Evolutionary conservation across 176 grass and related monocot genomes (phyloP).

Genomic region (Eragrostis nindensis): DNA sequence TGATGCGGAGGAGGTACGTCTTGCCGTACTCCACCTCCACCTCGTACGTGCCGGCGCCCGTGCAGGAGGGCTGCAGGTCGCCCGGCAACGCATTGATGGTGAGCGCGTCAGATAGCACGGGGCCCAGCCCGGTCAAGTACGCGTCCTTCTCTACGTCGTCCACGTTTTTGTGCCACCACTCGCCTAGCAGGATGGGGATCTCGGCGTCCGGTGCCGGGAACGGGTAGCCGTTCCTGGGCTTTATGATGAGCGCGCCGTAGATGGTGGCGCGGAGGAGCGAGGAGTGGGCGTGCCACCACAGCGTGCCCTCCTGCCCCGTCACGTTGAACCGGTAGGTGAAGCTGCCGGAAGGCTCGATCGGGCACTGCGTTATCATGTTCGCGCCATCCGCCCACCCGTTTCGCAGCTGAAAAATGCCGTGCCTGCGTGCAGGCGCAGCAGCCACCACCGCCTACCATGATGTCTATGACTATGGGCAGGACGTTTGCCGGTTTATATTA

Average conservation of each 20-base stretch:
- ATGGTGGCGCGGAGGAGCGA: slow-evolving; percentile 54
- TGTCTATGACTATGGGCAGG: too few species aligned
- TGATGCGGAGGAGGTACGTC: slow-evolving; percentile 61
- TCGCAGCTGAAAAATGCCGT: slow-evolving; percentile 27
- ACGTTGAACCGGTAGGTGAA: slow-evolving; percentile 49
- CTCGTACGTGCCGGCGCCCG: slow-evolving; percentile 38
- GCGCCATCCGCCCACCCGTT: slow-evolving; percentile 45
- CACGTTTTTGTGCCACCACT: slow-evolving; percentile 46
- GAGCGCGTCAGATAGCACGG: not conserved
- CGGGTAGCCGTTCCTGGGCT: slow-evolving; percentile 42
- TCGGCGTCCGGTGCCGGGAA: slow-evolving; percentile 49
- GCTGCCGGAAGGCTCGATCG: not conserved
- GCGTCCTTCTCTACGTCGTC: slow-evolving; percentile 33
- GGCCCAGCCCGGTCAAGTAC: slow-evolving; percentile 4
- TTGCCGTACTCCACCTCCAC: slow-evolving; percentile 50
- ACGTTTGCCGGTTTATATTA: too few species aligned
- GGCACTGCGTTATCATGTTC: slow-evolving; percentile 45
- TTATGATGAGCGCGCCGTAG: slow-evolving; percentile 63
- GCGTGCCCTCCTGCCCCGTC: slow-evolving; percentile 65
- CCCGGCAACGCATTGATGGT: slow-evolving; percentile 62
- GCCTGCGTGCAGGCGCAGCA: slow-evolving; percentile 16
- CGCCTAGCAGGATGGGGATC: slow-evolving; percentile 44
- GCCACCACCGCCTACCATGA: too few species aligned
- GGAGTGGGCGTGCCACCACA: slow-evolving; percentile 87
- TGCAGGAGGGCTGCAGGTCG: slow-evolving; percentile 32